Percentiles rank a stretch among this genome's conserved stretches.
Evolutionary conservation across 805 yeast genomes (phyloP).

Genomic region (Wickerhamomyces bovis): DNA sequence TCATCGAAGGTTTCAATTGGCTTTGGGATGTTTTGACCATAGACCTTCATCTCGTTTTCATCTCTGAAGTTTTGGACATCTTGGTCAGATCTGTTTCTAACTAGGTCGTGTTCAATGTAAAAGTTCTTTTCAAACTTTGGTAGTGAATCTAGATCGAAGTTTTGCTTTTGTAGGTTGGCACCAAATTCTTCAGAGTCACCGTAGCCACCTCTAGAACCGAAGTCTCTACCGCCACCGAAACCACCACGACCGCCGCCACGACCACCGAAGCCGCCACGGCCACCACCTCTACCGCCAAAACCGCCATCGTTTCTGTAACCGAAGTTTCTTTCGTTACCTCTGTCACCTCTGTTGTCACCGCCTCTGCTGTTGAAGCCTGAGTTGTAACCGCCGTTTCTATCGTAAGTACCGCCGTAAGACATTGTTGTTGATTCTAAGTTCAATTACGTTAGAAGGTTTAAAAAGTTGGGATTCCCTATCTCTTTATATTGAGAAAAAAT

Average conservation of each 20-base stretch:
- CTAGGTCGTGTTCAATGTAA: constrained; percentile 79
- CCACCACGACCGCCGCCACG: constrained; percentile 10
- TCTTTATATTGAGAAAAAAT: not conserved
- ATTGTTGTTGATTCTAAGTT: constrained; percentile 18
- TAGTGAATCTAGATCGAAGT: constrained; percentile 71
- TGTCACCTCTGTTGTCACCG: constrained; percentile 24
- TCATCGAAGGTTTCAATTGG: constrained; percentile 92
- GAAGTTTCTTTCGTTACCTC: constrained; percentile 30
- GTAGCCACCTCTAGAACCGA: constrained; percentile 31
- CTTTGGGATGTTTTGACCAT: constrained; percentile 84
- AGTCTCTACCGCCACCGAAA: constrained; percentile 29
- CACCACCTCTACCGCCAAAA: constrained; percentile 23
- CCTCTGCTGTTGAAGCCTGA: constrained; percentile 23
- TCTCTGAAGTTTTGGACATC: constrained; percentile 76
- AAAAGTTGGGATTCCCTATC: not conserved
- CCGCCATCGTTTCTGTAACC: constrained; percentile 34
- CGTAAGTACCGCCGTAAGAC: constrained; percentile 26
- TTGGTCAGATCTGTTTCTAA: constrained; percentile 63
- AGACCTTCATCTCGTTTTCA: constrained; percentile 77
- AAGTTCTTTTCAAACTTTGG: constrained; percentile 95
- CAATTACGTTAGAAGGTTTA: not conserved
- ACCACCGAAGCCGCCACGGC: constrained; percentile 6
- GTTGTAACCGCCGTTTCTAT: constrained; percentile 31
- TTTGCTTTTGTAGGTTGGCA: constrained; percentile 58
- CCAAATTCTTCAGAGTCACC: constrained; percentile 42